Evolutionary conservation across 2,329 filamentous ascomycete genomes (phyloP).

Genomic region (Epichloe glyceriae): DNA sequence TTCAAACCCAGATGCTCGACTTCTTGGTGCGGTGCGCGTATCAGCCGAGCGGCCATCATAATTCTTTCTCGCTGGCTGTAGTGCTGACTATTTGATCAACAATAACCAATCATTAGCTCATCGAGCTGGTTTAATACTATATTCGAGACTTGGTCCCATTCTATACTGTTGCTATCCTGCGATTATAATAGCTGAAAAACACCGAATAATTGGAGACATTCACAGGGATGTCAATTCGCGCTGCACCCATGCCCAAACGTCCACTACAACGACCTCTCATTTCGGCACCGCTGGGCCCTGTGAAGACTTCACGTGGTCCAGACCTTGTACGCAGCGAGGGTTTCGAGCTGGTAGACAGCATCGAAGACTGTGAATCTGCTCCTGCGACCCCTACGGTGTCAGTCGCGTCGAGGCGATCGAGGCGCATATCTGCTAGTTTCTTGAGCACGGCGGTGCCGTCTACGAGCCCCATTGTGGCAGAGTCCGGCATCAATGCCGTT

Average conservation of each 20-base stretch:
- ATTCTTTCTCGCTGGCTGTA: background rate
- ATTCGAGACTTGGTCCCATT: background rate
- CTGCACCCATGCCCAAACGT: constrained; percentile 8
- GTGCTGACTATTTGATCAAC: no score
- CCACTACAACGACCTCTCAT: constrained; percentile 15
- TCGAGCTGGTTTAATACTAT: no score
- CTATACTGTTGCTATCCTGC: background rate
- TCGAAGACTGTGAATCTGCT: constrained; percentile 19
- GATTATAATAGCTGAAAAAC: background rate
- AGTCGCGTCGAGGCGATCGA: constrained; percentile 1
- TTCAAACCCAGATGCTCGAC: background rate
- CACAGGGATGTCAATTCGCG: background rate
- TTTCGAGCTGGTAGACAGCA: constrained; percentile 22
- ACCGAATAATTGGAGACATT: background rate
- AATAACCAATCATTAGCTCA: no score
- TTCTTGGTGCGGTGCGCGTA: background rate
- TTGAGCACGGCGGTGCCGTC: constrained; percentile 12
- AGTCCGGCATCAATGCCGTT: constrained; percentile 15
- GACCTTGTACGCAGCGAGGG: constrained; percentile 22
- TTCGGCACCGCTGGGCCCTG: constrained; percentile 24
- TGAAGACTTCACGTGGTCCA: constrained; percentile 23
- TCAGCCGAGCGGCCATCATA: background rate
- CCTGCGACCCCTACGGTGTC: background rate
- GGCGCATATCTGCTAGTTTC: constrained; percentile 21
- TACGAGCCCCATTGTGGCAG: constrained; percentile 18